These are phyloP conservation scores for Teratosphaeria destructans DNA, from an alignment of 2,329 filamentous ascomycete species.

Conservation along the genomic window DNA sequence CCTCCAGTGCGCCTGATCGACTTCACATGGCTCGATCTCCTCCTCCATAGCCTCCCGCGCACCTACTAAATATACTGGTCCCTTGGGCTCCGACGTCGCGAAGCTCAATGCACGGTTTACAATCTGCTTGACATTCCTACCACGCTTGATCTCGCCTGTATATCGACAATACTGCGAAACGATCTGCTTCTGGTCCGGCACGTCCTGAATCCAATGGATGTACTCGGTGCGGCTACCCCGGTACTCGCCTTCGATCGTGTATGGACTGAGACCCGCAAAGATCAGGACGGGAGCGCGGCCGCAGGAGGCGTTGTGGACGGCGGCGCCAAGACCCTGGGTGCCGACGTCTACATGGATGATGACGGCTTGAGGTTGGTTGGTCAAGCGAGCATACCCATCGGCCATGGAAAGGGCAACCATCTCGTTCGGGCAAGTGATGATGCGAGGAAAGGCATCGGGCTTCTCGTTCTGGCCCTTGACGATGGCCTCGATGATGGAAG, in stretches of 20 bases:
- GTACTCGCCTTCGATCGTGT: constrained; percentile 67
- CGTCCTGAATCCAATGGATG: constrained; percentile 80
- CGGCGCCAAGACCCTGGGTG: constrained; percentile 66
- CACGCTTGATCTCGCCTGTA: constrained; percentile 70
- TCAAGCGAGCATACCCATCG: constrained; percentile 66
- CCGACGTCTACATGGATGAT: constrained; percentile 76
- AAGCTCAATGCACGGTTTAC: constrained; percentile 78
- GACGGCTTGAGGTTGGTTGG: constrained; percentile 62
- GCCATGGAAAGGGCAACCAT: constrained; percentile 79
- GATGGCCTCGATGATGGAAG: constrained; percentile 70
- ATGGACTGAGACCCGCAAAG: constrained; percentile 68
- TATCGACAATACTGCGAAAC: constrained; percentile 80
- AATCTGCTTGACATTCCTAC: constrained; percentile 79
- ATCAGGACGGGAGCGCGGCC: constrained; percentile 66
- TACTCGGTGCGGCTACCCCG: constrained; percentile 70
- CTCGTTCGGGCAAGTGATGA: constrained; percentile 75
- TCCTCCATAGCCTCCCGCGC: constrained; percentile 78
- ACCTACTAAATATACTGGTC: constrained; percentile 69
- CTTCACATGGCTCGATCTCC: constrained; percentile 61
- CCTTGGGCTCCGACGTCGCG: constrained; percentile 63
- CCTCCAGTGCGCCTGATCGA: constrained; percentile 62
- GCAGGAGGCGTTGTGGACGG: constrained; percentile 68
- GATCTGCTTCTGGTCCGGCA: constrained; percentile 72
- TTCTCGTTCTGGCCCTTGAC: constrained; percentile 63
- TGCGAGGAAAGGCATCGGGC: constrained; percentile 54